Evolutionary conservation across 768 basidiomycete genomes (phyloP), one percentile per base, ranked within the genome.

Genomic region (Leucocoprinus sp.): DNA sequence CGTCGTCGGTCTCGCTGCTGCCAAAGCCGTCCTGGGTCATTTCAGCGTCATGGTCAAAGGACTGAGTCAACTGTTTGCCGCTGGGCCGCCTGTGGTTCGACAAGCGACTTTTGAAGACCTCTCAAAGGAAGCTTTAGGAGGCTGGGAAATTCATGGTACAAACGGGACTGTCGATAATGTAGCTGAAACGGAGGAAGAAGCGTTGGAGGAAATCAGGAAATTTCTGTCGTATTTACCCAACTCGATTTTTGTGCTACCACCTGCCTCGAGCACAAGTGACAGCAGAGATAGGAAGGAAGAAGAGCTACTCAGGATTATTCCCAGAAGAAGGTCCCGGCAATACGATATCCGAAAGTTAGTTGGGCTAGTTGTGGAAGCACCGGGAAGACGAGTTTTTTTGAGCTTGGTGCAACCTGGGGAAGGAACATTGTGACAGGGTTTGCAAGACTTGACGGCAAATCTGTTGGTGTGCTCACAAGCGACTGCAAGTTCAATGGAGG

Each of bases 21-120:
- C 67, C 2, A 69, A 69, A 53, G 60, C 66, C 9, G 64, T 59
- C 24, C 44, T 64, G 24, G 56, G 67, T 9, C 66, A 67, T 54
- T 69, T 69, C 52, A 65, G 66, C 39, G 65, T 69, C 29, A 67
- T 69, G 66, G 65, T 69, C 2, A 66, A 64, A 52, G 66, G 62
- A 7, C 49, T 69, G n/a, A 65, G 64, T 36, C 57, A 63, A 38
- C 55, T 61, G 8, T 64, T 66, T 40, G 63, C 64, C 5, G 61
- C 64, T 2, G 64, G 65, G 2, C 63, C 65, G 8, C 64, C 64
- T 1, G 61, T 67, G 8, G 65, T 67, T 26, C 62, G 61, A 38
- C 63, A 64, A 52, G 64, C 64, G 8, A 64, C 64, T 0, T 67
- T 63, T 42, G 64, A 67, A 45, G 57, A 63, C 42, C 53, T 64